Evolutionary conservation across 768 basidiomycete species (phyloP).

Genomic region (Amanita subjunquillea): DNA sequence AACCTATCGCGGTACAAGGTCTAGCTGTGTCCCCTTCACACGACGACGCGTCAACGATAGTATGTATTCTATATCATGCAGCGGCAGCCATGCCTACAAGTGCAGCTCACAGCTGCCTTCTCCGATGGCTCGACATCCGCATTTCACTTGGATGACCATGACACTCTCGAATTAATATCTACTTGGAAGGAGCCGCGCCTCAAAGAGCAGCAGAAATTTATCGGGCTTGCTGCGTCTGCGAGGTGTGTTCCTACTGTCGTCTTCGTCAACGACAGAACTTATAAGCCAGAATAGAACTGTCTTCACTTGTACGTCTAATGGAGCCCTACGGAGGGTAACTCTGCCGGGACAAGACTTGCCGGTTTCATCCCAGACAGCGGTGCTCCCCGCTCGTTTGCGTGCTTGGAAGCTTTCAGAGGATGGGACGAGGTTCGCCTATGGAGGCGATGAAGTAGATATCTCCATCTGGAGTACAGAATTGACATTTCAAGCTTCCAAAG

Average conservation of each 20-base stretch:
- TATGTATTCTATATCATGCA: conserved; percentile 18
- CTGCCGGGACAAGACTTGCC: conserved; percentile 15
- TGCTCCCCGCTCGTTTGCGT: conserved; percentile 58
- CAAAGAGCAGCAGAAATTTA: conserved; percentile 39
- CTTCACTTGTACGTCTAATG: conserved; percentile 69
- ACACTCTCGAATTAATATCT: conserved; percentile 25
- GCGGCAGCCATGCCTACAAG: conserved; percentile 22
- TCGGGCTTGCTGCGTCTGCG: conserved; percentile 45
- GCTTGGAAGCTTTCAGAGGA: conserved; percentile 54
- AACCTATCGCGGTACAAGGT: conserved; percentile 21
- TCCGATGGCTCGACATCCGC: conserved; percentile 46
- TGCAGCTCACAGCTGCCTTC: conserved; percentile 57
- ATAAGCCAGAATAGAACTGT: conserved; percentile 25
- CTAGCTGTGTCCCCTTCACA: conserved; percentile 18
- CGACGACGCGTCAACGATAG: conserved; percentile 21
- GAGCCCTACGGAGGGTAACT: conserved; percentile 48
- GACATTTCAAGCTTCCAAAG: conserved; percentile 28
- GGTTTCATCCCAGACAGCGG: conserved; percentile 19
- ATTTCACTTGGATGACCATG: conserved; percentile 31
- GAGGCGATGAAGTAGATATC: conserved; percentile 78
- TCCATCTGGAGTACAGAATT: conserved; percentile 70
- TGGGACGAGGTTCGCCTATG: conserved; percentile 59
- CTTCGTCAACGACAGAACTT: neutral
- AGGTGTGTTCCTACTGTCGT: conserved; percentile 29
- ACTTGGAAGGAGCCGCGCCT: conserved; percentile 62